Conservation (phyloP, 495 filamentous ascomycete genomes). For the Talaromyces trachyspermus region DNA sequence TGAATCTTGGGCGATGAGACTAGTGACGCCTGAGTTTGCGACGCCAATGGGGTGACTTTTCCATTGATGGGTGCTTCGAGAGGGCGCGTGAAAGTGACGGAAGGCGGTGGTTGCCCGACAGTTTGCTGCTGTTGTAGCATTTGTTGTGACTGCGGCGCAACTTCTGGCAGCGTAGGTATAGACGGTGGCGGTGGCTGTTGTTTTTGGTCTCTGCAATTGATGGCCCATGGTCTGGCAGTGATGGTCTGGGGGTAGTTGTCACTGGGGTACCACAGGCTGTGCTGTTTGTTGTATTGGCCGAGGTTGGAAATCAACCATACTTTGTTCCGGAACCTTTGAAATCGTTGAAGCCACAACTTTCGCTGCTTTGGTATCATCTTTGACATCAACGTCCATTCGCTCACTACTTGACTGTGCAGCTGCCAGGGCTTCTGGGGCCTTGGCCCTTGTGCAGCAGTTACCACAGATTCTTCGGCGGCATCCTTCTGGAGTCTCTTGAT, state of each 20-base stretch:
- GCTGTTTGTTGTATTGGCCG: constrained; percentile 1
- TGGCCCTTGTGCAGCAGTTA: constrained; percentile 16
- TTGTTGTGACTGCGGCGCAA: constrained; percentile 12
- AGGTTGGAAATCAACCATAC: not conserved
- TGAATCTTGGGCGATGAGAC: constrained; percentile 1
- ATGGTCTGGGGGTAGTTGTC: constrained; percentile 17
- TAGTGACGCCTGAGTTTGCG: not conserved
- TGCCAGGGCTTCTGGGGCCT: constrained; percentile 13
- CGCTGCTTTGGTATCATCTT: constrained; percentile 16
- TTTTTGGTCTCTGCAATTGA: constrained; percentile 15
- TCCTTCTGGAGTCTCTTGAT: constrained; percentile 60
- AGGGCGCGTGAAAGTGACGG: constrained; percentile 5
- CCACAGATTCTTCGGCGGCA: constrained; percentile 34
- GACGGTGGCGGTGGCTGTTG: constrained; percentile 15
- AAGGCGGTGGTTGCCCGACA: not conserved
- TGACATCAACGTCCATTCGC: constrained; percentile 30
- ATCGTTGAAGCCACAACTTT: constrained; percentile 14
- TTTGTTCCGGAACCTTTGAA: not conserved
- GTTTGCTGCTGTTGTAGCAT: constrained; percentile 6
- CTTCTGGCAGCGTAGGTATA: constrained; percentile 9
- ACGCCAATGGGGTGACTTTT: not conserved
- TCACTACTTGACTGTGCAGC: constrained; percentile 13
- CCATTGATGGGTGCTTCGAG: not conserved
- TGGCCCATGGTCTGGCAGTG: constrained; percentile 21
- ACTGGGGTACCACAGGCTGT: constrained; percentile 7